Conservation (phyloP, 169 alveolate genomes). For the Plasmodium cynomolgi region DNA sequence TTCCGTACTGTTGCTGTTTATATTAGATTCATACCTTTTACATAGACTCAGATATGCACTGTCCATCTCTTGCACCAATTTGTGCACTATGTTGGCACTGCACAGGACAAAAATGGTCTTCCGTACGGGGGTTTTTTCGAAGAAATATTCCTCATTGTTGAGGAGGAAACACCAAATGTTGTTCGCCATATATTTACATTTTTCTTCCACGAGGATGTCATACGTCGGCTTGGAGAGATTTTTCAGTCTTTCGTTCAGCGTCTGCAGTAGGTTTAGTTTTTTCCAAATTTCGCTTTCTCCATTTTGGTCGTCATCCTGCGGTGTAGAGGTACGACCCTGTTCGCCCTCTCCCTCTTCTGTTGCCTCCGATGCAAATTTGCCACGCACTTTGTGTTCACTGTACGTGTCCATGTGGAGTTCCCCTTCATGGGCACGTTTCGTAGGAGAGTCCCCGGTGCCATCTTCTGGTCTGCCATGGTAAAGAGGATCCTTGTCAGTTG, state of each 20-base stretch:
- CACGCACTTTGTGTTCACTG: background rate
- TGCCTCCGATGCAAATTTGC: background rate
- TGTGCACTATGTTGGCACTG: constrained; percentile 17
- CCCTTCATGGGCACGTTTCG: background rate
- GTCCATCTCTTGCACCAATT: constrained; percentile 14
- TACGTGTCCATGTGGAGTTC: background rate
- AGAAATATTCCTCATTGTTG: constrained; percentile 46
- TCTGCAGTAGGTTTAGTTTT: constrained; percentile 13
- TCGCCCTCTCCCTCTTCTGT: background rate
- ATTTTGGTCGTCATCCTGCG: background rate
- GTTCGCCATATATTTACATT: constrained; percentile 38
- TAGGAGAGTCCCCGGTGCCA: background rate
- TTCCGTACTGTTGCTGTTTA: background rate
- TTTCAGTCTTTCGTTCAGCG: constrained; percentile 37
- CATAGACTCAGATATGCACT: background rate
- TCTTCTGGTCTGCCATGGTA: background rate
- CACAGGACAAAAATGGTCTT: constrained; percentile 44
- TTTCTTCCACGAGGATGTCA: constrained; percentile 41
- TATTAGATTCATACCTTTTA: constrained; percentile 14
- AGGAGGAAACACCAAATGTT: constrained; percentile 64
- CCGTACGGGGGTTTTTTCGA: background rate
- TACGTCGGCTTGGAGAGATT: constrained; percentile 53
- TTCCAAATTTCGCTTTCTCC: constrained; percentile 13
- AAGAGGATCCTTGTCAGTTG: background rate
- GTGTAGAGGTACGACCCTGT: background rate